These are phyloP conservation scores for Cercophora newfieldiana DNA, from an alignment of 495 filamentous ascomycete genomes.

Conservation along the genomic window DNA sequence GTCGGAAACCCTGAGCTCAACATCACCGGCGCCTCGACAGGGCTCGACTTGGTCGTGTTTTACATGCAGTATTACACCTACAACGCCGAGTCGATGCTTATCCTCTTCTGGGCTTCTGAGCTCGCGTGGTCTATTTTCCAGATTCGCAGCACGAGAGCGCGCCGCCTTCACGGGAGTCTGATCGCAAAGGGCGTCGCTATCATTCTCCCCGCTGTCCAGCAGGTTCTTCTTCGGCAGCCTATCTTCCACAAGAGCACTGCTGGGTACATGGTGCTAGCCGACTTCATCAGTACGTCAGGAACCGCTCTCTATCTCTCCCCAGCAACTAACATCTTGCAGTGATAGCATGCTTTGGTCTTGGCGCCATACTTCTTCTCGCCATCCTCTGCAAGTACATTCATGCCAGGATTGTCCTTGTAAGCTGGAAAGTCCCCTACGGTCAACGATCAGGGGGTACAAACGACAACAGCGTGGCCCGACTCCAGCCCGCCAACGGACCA, in stretches of 20 bases:
- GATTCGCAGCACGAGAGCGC: constrained; percentile 21
- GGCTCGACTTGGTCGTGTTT: constrained; percentile 46
- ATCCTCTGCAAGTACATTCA: constrained; percentile 50
- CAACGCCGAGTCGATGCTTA: constrained; percentile 49
- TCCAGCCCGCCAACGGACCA: constrained; percentile 2
- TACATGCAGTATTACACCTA: constrained; percentile 55
- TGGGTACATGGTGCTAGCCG: constrained; percentile 42
- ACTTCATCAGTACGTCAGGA: constrained; percentile 40
- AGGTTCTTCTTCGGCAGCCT: constrained; percentile 38
- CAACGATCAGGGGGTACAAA: constrained; percentile 22
- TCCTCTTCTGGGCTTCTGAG: constrained; percentile 48
- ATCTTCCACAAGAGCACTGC: constrained; percentile 29
- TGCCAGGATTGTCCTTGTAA: constrained; percentile 39
- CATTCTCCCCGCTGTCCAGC: constrained; percentile 38
- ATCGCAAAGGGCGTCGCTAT: constrained; percentile 40
- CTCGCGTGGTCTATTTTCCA: constrained; percentile 42
- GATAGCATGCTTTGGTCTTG: constrained; percentile 41
- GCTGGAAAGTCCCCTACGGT: constrained; percentile 42
- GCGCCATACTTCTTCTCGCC: constrained; percentile 40
- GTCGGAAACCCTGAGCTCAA: constrained; percentile 44
- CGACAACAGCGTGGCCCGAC: neutral
- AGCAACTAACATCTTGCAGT: constrained; percentile 31
- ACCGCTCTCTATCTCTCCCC: neutral
- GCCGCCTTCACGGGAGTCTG: constrained; percentile 31
- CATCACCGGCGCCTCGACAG: constrained; percentile 46